A percentile compares a stretch with the other conserved stretches of the same genome.
Evolutionary conservation across 805 yeast species (phyloP).

Genomic region (Helenozyma baotianmanensis): DNA sequence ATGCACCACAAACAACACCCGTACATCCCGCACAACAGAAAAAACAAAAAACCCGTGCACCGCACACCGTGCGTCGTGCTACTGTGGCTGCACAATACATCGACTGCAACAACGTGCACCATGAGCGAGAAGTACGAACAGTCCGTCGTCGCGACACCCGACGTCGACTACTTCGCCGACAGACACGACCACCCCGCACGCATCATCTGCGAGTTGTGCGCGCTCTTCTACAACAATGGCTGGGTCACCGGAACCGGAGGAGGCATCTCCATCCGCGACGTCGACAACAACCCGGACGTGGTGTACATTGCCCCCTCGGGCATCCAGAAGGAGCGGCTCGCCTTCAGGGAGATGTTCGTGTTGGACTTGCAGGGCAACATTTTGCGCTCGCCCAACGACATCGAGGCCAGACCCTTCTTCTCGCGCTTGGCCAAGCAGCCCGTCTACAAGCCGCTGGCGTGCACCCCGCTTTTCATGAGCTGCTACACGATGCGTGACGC

Average conservation of each 20-base stretch:
- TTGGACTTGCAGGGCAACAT: slow-evolving; percentile 54
- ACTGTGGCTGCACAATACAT: no score
- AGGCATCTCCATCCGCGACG: slow-evolving; percentile 72
- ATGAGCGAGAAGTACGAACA: no score
- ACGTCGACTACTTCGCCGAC: slow-evolving; percentile 8
- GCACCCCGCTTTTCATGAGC: slow-evolving; percentile 83
- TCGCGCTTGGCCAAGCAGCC: slow-evolving; percentile 33
- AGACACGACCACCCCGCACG: slow-evolving; percentile 75
- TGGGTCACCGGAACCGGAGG: slow-evolving; percentile 98
- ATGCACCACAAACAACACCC: no score
- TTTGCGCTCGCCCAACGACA: slow-evolving; percentile 52
- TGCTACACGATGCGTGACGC: slow-evolving; percentile 65
- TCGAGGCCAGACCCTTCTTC: slow-evolving; percentile 15
- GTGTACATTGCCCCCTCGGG: slow-evolving; percentile 92
- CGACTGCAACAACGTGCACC: no score
- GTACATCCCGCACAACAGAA: no score
- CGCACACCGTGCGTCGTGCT: no score
- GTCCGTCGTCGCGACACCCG: no score
- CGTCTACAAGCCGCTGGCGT: slow-evolving; percentile 81
- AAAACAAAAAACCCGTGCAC: no score
- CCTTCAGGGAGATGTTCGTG: slow-evolving; percentile 78
- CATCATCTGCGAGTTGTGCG: slow-evolving; percentile 76
- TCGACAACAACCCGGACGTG: slow-evolving; percentile 36
- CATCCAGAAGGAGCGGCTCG: slow-evolving; percentile 86
- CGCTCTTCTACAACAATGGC: slow-evolving; percentile 67